A percentile compares a stretch with the other conserved stretches of the same genome.
These are phyloP conservation scores for Drechmeria coniospora DNA, from an alignment of 2,329 filamentous ascomycete species.

Conservation along the genomic window DNA sequence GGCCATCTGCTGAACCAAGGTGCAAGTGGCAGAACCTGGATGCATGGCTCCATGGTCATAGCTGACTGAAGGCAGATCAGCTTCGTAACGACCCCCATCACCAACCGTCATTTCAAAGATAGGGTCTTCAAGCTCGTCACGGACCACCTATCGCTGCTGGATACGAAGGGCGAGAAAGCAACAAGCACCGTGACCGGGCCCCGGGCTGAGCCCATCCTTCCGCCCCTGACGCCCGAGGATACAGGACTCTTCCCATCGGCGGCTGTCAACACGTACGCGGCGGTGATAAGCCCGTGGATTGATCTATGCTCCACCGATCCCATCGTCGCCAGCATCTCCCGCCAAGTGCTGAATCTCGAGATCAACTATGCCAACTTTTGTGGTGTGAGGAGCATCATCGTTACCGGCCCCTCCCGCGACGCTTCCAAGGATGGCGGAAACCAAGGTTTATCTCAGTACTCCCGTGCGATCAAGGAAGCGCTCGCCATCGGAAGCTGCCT, in stretches of 20 bases:
- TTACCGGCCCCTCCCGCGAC: constrained; percentile 60
- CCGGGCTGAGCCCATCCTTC: constrained; percentile 40
- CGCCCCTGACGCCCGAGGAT: constrained; percentile 64
- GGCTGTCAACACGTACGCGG: constrained; percentile 58
- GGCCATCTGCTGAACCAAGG: constrained; percentile 52
- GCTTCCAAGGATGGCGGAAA: constrained; percentile 34
- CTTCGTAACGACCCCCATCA: constrained; percentile 66
- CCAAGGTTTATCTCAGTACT: constrained; percentile 56
- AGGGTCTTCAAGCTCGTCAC: constrained; percentile 49
- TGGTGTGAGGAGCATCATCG: constrained; percentile 67
- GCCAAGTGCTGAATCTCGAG: constrained; percentile 80
- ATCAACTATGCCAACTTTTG: constrained; percentile 93
- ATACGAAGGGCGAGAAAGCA: constrained; percentile 20
- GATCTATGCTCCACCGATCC: constrained; percentile 75
- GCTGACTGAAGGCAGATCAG: constrained; percentile 43
- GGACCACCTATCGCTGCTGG: constrained; percentile 33
- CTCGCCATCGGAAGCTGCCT: constrained; percentile 60
- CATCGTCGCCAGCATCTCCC: constrained; percentile 69
- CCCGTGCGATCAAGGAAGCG: constrained; percentile 68
- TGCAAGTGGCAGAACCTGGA: constrained; percentile 31
- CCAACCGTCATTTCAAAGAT: constrained; percentile 55
- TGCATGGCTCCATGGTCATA: neutral
- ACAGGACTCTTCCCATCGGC: constrained; percentile 56
- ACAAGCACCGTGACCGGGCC: constrained; percentile 28
- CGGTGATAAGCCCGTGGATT: constrained; percentile 80